phyloP scores from a whole-genome alignment of 768 basidiomycete genomes.

The Auricularia heimuer region DNA sequence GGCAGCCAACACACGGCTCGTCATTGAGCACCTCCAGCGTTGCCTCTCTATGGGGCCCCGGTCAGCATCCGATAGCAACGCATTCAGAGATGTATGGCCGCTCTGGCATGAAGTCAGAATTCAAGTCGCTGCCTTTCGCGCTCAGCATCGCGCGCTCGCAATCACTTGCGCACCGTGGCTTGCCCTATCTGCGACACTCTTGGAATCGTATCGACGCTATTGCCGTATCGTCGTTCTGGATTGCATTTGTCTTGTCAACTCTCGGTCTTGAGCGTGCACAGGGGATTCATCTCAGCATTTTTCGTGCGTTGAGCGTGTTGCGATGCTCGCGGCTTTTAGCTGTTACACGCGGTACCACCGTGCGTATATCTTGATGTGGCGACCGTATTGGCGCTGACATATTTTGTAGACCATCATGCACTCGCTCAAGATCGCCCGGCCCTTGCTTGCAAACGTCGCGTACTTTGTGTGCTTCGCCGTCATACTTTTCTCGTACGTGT shows the following conservation, averaged over 20 bases:
- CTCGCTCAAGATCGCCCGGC: slow-evolving; percentile 81
- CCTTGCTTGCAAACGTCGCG: slow-evolving; percentile 80
- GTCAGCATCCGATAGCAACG: background rate
- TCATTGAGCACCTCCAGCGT: background rate
- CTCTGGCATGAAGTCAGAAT: background rate
- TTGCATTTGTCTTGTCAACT: slow-evolving; percentile 63
- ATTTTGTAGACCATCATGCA: slow-evolving; percentile 67
- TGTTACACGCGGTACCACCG: slow-evolving; percentile 86
- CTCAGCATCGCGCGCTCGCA: slow-evolving; percentile 48
- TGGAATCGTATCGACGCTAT: slow-evolving; percentile 88
- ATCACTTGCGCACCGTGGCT: slow-evolving; percentile 46
- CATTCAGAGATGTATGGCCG: background rate
- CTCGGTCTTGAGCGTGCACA: slow-evolving; percentile 54
- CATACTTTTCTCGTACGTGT: slow-evolving; percentile 70
- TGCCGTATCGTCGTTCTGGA: slow-evolving; percentile 82
- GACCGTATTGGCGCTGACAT: no score
- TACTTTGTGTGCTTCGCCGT: slow-evolving; percentile 90
- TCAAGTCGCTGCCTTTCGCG: slow-evolving; percentile 43
- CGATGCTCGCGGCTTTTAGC: slow-evolving; percentile 74
- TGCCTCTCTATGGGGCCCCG: background rate
- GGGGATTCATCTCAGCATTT: slow-evolving; percentile 67
- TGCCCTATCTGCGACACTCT: slow-evolving; percentile 86
- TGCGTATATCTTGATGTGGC: slow-evolving; percentile 27
- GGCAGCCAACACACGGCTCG: background rate
- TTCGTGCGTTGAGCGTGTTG: slow-evolving; percentile 81